Conservation (phyloP, 495 filamentous ascomycete genomes). For the Pseudotulostoma volvatum region DNA sequence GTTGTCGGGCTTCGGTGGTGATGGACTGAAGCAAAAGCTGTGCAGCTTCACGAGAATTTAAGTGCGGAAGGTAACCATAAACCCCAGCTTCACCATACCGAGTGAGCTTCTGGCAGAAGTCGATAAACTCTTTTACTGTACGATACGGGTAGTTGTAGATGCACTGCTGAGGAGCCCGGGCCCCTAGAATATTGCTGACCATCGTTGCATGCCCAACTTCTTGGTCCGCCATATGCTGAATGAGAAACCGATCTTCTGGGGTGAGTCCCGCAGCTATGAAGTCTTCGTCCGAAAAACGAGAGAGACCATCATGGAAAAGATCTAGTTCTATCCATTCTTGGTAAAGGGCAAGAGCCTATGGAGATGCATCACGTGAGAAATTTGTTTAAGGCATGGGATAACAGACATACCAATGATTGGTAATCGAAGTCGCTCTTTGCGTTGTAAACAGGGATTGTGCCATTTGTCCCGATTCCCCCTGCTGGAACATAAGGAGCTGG, state of each 20-base stretch:
- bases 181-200: constrained; percentile 66
- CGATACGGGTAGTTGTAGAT: constrained; percentile 68
- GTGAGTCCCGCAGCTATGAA: constrained; percentile 52
- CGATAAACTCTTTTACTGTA: constrained; percentile 63
- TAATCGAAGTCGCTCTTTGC: constrained; percentile 60
- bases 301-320: constrained; percentile 67
- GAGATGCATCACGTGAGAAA: constrained; percentile 10
- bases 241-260: constrained; percentile 50
- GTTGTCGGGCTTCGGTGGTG: constrained; percentile 72
- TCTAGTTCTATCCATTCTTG: constrained; percentile 84
- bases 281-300: constrained; percentile 50
- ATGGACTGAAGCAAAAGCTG: constrained; percentile 62
- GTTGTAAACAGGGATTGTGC: constrained; percentile 53
- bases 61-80: constrained; percentile 68
- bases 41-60: constrained; percentile 59
- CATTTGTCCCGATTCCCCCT: constrained; percentile 72
- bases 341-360: constrained; percentile 45
- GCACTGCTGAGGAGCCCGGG: constrained; percentile 51
- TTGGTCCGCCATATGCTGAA: constrained; percentile 76
- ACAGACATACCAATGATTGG: constrained; percentile 37
- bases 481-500: constrained; percentile 59
- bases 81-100: constrained; percentile 71
- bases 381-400: background rate
- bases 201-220: constrained; percentile 69
- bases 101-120: constrained; percentile 77